Conservation (phyloP, 768 basidiomycete species). For the Suillus weaverae region DNA sequence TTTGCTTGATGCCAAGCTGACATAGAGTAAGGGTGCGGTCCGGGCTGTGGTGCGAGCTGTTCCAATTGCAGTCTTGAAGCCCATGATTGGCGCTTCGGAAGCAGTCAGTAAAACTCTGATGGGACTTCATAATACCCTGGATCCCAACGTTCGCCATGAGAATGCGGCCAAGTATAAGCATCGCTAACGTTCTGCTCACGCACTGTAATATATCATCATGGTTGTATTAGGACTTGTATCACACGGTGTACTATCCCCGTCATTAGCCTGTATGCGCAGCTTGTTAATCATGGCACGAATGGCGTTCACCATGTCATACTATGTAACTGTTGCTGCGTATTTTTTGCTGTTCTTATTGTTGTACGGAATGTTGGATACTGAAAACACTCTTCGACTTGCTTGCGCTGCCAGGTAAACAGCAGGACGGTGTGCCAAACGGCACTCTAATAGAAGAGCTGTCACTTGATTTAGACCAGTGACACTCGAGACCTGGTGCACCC, state of each 20-base stretch:
- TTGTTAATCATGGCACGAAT: neutral
- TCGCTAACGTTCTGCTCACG: conserved; percentile 40
- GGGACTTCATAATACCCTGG: conserved; percentile 90
- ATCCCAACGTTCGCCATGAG: conserved; percentile 79
- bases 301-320: neutral
- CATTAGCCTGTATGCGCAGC: neutral
- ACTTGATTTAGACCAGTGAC: no score
- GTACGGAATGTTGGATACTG: no score
- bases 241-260: neutral
- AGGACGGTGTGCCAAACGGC: no score
- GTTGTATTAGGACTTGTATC: conserved; percentile 3
- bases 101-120: conserved; percentile 95
- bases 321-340: neutral
- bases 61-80: conserved; percentile 94
- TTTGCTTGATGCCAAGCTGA: neutral
- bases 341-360: no score
- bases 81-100: conserved; percentile 97
- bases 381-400: no score
- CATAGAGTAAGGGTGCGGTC: conserved; percentile 70
- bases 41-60: conserved; percentile 95
- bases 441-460: no score
- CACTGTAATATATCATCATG: conserved; percentile 23
- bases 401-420: no score
- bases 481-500: no score
- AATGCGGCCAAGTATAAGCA: conserved; percentile 95